Percentiles rank a stretch among this genome's conserved stretches.
phyloP scores from a whole-genome alignment of 192 early-diverging fungal species.

The Coemansia erecta region DNA sequence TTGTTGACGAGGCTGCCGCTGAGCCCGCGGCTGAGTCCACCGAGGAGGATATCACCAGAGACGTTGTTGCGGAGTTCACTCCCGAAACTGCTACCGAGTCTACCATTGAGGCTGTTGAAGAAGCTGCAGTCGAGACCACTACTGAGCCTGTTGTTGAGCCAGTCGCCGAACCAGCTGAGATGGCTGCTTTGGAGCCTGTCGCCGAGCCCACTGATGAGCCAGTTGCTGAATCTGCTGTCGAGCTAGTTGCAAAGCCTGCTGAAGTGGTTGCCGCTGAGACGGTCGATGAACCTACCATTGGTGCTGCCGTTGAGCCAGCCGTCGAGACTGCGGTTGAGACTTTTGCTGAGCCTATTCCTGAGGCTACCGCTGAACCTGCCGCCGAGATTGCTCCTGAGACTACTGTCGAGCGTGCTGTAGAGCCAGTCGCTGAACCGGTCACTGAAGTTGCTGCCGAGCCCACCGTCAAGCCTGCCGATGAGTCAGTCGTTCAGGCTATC shows the following conservation, averaged over 20 bases:
- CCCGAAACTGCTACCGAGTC: neutral
- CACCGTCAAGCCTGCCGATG: neutral
- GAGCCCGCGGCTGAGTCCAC: neutral
- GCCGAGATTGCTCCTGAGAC: neutral
- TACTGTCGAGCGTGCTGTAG: neutral
- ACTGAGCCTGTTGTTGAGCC: neutral
- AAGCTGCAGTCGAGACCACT: neutral
- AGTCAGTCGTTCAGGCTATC: neutral
- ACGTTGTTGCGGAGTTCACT: neutral
- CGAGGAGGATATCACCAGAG: neutral
- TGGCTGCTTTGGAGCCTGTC: neutral
- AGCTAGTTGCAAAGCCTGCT: neutral
- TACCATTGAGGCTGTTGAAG: neutral
- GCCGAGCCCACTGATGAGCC: neutral
- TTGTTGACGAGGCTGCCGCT: neutral
- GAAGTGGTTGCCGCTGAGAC: neutral
- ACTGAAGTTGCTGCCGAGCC: neutral
- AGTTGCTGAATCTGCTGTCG: neutral
- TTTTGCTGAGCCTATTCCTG: neutral
- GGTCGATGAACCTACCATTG: neutral
- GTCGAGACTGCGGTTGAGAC: constrained; percentile 4
- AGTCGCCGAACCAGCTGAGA: neutral
- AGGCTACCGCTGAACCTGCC: neutral
- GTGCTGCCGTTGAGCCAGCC: neutral
- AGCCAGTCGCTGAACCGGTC: neutral